phyloP scores from a whole-genome alignment of 106 monocot species.

The Dendrobium officinale region DNA sequence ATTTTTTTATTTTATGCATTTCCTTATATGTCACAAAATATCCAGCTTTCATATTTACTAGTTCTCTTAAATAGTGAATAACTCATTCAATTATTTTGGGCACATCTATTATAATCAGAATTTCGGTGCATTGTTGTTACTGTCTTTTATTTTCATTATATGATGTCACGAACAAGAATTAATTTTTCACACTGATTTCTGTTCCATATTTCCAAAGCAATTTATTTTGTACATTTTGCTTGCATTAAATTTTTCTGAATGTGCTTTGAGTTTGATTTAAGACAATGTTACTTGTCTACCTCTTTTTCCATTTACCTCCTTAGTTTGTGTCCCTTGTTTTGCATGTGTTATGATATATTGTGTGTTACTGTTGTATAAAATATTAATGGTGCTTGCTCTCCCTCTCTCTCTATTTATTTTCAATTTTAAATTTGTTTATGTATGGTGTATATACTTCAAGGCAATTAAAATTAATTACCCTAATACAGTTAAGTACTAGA shows the following conservation, averaged over 20 bases:
- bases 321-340: background rate
- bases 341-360: background rate
- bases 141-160: background rate
- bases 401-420: no score
- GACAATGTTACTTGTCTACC: background rate
- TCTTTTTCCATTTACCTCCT: background rate
- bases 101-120: background rate
- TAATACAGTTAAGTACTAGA: no score
- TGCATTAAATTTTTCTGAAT: background rate
- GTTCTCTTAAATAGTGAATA: background rate
- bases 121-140: background rate
- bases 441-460: no score
- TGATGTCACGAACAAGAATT: background rate
- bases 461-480: no score
- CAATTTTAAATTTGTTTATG: no score
- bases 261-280: background rate
- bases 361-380: background rate
- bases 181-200: background rate
- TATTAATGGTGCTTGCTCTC: no score
- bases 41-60: background rate
- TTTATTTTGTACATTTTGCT: background rate
- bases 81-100: background rate
- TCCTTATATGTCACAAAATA: background rate
- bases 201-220: background rate
- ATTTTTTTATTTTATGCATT: background rate